Evolutionary conservation across 768 basidiomycete genomes (phyloP), one percentile per base, ranked within the genome.

Genomic region (Omphalotus guepiniiformis): DNA sequence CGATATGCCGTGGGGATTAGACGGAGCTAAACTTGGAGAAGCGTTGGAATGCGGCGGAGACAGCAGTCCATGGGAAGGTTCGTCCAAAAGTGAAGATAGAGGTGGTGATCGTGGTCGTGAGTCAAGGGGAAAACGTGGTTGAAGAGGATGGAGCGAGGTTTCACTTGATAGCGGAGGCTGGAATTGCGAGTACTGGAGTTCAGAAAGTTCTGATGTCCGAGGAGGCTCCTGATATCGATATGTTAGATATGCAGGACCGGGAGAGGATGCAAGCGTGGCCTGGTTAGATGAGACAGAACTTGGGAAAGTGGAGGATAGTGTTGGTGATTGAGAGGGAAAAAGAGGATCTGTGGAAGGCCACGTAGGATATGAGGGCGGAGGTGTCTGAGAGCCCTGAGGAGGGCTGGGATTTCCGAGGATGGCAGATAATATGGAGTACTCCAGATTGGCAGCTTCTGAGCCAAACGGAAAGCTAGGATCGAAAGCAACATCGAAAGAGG

Each of bases 341-440:
- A 53, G 27, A 71, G 52, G 37, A 58, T 55, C 39, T 37, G 50
- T 36, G 9, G 73, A 62, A 8, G 74, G 63, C 74, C 74, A 78
- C 16, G 69, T 56, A 23, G 73, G 54, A 60, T 70, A 75, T 8
- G 67, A 56, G 25, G 71, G 69, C 16, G 72, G 71, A n/a, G 67
- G 70, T 29, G 68, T 59, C 6, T 36, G 59, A 1, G 62, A 61
- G 3, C 73, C 70, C 23, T 76, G 73, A 36, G 74, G 62, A 6
- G 75, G 79, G 60, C 82, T 84, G 27, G 83, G 78, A 55, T 82
- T 88, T 30, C 89, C 92, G 41, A 98, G 76, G 60, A 98, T 94
- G 19, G 87, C 82, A 39, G 89, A 91, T 5, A 98, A 80, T 55
- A 96, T 95, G 39, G 91, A 91, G 66, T 96, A 98, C 62, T 98